Evolutionary conservation across 129 eudicot species (phyloP).

Genomic region (Dittrichia graveolens): DNA sequence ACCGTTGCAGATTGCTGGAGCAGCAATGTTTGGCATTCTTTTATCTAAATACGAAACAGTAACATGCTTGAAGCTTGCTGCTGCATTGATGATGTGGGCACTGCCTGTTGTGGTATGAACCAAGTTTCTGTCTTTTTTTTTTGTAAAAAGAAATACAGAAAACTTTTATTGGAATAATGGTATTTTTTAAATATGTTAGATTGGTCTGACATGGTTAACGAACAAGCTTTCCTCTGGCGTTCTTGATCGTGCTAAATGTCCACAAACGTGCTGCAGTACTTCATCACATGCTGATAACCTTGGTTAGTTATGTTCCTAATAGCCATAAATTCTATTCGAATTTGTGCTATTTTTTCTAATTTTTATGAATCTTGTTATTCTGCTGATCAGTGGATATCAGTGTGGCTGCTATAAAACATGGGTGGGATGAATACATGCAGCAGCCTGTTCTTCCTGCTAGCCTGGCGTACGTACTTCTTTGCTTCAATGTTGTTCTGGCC

Average conservation of each 20-base stretch:
- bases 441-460: constrained; percentile 99
- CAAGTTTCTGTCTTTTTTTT: constrained; percentile 15
- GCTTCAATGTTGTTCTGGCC: constrained; percentile 84
- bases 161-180: constrained; percentile 14
- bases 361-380: not conserved
- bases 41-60: constrained; percentile 78
- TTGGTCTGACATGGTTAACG: constrained; percentile 86
- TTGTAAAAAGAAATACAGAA: not conserved
- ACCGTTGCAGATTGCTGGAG: constrained; percentile 84
- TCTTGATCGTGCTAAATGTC: constrained; percentile 75
- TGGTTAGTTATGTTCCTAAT: constrained; percentile 40
- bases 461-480: constrained; percentile 94
- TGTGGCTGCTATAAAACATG: constrained; percentile 73
- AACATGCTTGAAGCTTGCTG: constrained; percentile 86
- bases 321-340: not conserved
- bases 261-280: constrained; percentile 52
- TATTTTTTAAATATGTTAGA: constrained; percentile 40
- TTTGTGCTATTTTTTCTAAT: constrained; percentile 9
- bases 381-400: constrained; percentile 54
- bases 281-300: constrained; percentile 46
- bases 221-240: constrained; percentile 91
- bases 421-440: constrained; percentile 90
- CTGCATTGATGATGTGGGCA: constrained; percentile 77
- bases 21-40: constrained; percentile 86
- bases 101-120: constrained; percentile 76